Evolutionary conservation across 1,284 basidiomycete genomes (phyloP).

Genomic region (Marasmius oreades): DNA sequence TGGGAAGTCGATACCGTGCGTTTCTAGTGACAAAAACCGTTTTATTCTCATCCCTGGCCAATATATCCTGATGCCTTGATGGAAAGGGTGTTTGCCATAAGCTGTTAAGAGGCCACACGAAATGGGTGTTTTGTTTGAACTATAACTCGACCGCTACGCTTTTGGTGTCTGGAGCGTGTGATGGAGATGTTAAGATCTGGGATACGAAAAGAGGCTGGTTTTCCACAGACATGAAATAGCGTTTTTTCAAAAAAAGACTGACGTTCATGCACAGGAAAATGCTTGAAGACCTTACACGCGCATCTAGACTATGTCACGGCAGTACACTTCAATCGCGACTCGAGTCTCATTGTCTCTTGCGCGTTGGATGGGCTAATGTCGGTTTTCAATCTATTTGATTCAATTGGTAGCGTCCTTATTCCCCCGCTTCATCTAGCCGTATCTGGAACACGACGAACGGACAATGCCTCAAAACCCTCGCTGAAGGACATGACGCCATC

Average conservation of each 20-base stretch:
- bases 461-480: constrained; percentile 94
- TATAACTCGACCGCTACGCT: constrained; percentile 87
- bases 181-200: constrained; percentile 93
- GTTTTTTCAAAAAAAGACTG: background rate
- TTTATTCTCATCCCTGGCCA: background rate
- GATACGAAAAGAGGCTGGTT: constrained; percentile 70
- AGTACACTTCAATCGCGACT: constrained; percentile 92
- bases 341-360: constrained; percentile 87
- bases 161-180: constrained; percentile 88
- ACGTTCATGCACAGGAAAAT: constrained; percentile 53
- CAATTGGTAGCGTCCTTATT: constrained; percentile 4
- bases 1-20: constrained; percentile 80
- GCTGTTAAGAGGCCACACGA: constrained; percentile 77
- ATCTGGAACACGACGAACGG: constrained; percentile 94
- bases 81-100: constrained; percentile 64
- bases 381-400: constrained; percentile 25
- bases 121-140: constrained; percentile 88
- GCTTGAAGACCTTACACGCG: constrained; percentile 81
- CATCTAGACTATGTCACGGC: constrained; percentile 95
- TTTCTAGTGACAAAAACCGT: constrained; percentile 15
- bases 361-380: constrained; percentile 93
- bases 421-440: constrained; percentile 50
- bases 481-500: constrained; percentile 86
- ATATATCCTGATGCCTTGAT: constrained; percentile 10
- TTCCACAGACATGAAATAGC: background rate